Percentiles rank a stretch among this genome's conserved stretches.
Evolutionary conservation across 306 rosid species (phyloP).

Genomic region (Urtica urens): DNA sequence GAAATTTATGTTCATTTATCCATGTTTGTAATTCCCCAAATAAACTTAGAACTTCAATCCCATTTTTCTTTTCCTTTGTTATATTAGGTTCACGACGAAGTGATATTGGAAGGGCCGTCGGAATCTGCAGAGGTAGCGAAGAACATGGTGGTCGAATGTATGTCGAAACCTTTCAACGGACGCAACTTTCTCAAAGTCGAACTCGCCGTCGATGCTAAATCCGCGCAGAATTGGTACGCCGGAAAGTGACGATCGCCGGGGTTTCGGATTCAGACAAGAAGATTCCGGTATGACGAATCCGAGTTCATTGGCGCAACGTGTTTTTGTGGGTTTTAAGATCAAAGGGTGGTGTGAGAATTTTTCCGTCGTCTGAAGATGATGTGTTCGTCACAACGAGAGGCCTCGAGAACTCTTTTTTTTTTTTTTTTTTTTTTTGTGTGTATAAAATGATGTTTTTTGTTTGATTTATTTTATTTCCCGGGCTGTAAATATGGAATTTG

Average conservation of each 20-base stretch:
- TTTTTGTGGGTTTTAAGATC: too few species aligned
- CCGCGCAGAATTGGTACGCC: conserved; percentile 79
- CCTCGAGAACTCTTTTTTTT: neutral
- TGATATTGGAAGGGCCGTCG: conserved; percentile 89
- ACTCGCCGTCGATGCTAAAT: conserved; percentile 80
- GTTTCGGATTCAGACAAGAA: neutral
- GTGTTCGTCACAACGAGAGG: conserved; percentile 3
- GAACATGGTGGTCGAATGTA: conserved; percentile 79
- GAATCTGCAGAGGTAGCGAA: conserved; percentile 77
- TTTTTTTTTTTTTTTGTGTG: neutral
- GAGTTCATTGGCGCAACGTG: too few species aligned
- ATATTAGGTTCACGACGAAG: conserved; percentile 88
- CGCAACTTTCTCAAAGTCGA: conserved; percentile 61
- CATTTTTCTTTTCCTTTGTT: neutral
- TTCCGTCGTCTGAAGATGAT: conserved; percentile 19
- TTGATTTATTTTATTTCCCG: neutral
- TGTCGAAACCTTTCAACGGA: conserved; percentile 77
- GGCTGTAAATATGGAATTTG: too few species aligned
- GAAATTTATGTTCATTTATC: too few species aligned
- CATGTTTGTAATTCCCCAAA: too few species aligned
- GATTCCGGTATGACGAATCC: neutral
- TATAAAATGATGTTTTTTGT: neutral
- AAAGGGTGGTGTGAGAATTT: conserved; percentile 18
- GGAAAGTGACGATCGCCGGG: conserved; percentile 33
- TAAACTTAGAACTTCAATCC: too few species aligned